Conservation (phyloP, 2,329 filamentous ascomycete genomes). For the Exophiala lecanii-corni region DNA sequence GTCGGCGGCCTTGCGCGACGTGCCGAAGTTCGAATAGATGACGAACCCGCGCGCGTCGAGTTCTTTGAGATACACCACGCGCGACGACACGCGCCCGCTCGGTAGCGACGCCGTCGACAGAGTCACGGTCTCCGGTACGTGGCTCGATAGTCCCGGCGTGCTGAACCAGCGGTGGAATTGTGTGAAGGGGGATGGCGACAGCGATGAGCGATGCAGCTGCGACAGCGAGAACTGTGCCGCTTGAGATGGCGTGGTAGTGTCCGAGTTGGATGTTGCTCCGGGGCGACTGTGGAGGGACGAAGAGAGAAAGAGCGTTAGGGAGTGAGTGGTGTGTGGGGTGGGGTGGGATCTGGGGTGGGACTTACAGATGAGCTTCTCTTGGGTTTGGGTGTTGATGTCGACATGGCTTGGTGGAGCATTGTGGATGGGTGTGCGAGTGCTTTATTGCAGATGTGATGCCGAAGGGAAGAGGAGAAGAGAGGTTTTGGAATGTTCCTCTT, state of each 20-base stretch:
- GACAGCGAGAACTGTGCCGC: constrained; percentile 72
- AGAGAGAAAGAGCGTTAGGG: neutral
- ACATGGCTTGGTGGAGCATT: constrained; percentile 21
- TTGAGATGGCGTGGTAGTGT: constrained; percentile 43
- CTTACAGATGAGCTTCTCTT: constrained; percentile 34
- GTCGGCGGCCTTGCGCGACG: constrained; percentile 63
- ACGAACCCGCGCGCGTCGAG: constrained; percentile 79
- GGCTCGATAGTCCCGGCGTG: constrained; percentile 59
- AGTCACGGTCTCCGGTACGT: constrained; percentile 82
- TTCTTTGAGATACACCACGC: constrained; percentile 93
- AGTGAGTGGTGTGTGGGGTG: neutral
- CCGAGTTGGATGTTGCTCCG: constrained; percentile 9
- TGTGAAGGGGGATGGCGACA: constrained; percentile 61
- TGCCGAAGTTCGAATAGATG: constrained; percentile 89
- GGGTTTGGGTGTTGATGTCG: constrained; percentile 1
- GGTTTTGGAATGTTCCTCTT: too few relatives aligned
- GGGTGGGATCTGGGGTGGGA: constrained; percentile 1
- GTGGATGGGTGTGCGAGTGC: neutral
- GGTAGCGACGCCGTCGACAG: constrained; percentile 81
- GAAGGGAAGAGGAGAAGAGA: too few relatives aligned
- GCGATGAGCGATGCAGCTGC: constrained; percentile 57
- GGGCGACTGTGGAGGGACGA: constrained; percentile 1
- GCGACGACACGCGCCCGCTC: constrained; percentile 75
- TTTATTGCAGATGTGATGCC: too few relatives aligned
- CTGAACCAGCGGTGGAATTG: constrained; percentile 93